Evolutionary conservation across 352 stramenopile species (phyloP).

Genomic region (Pythium brassicae): DNA sequence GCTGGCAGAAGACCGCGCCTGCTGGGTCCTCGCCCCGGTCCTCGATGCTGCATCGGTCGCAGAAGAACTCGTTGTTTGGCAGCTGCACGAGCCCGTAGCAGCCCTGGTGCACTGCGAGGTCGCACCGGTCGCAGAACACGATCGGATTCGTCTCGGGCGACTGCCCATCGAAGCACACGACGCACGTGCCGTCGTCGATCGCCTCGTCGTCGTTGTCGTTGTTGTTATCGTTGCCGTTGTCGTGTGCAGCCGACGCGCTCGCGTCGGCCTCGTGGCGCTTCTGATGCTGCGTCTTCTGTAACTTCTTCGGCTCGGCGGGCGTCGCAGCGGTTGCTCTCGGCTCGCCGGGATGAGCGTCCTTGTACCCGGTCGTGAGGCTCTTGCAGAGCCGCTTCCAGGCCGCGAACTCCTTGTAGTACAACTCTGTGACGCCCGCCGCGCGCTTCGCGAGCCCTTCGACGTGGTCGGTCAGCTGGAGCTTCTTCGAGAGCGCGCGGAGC

Average conservation of each 20-base stretch:
- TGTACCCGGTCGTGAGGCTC: slow-evolving; percentile 63
- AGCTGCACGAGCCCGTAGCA: slow-evolving; percentile 87
- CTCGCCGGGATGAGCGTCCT: no score
- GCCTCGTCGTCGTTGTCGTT: slow-evolving; percentile 28
- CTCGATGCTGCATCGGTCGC: slow-evolving; percentile 70
- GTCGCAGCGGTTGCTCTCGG: no score
- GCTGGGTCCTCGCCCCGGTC: slow-evolving; percentile 47
- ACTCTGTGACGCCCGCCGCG: slow-evolving; percentile 26
- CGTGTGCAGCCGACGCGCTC: slow-evolving; percentile 14
- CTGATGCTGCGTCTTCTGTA: no score
- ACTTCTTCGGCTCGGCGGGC: no score
- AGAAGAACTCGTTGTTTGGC: slow-evolving; percentile 85
- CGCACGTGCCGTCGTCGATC: slow-evolving; percentile 83
- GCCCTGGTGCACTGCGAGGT: slow-evolving; percentile 85
- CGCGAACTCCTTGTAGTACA: slow-evolving; percentile 73
- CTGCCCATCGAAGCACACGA: slow-evolving; percentile 87
- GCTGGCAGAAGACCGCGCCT: slow-evolving; percentile 69
- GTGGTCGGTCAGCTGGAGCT: slow-evolving; percentile 24
- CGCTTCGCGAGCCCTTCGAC: slow-evolving; percentile 14
- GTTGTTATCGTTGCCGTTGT: slow-evolving; percentile 30
- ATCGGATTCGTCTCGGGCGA: slow-evolving; percentile 87
- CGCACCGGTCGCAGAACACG: slow-evolving; percentile 87
- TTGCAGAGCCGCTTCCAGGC: slow-evolving; percentile 75
- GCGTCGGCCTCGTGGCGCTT: slow-evolving; percentile 19
- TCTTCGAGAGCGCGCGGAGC: slow-evolving; percentile 47